Evolutionary conservation across 2,329 filamentous ascomycete genomes (phyloP).

Genomic region (Mycosphaerelloides madeirae): DNA sequence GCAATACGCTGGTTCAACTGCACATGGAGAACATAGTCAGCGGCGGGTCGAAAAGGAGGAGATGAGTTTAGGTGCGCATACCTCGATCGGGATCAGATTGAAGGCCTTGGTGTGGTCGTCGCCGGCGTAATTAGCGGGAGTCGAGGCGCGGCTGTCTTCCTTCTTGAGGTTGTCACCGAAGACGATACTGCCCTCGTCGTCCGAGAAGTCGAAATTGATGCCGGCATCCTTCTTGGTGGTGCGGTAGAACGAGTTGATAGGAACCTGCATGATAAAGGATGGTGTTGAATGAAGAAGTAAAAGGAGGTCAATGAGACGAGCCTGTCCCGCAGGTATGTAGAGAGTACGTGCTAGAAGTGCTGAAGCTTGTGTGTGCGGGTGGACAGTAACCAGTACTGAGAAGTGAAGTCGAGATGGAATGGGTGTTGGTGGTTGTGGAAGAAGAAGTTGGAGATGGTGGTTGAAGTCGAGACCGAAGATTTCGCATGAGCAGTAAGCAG

Average conservation of each 20-base stretch:
- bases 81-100: slow-evolving; percentile 22
- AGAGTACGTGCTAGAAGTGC: too few species aligned
- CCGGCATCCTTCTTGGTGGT: background rate
- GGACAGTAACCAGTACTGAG: too few species aligned
- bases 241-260: background rate
- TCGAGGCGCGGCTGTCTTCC: background rate
- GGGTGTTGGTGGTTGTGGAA: too few species aligned
- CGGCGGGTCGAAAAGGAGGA: slow-evolving; percentile 4
- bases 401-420: too few species aligned
- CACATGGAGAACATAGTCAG: slow-evolving; percentile 2
- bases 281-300: background rate
- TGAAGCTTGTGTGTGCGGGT: too few species aligned
- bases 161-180: too few species aligned
- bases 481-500: too few species aligned
- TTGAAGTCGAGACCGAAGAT: too few species aligned
- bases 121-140: background rate
- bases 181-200: background rate
- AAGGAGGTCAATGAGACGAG: background rate
- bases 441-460: too few species aligned
- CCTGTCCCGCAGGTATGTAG: background rate
- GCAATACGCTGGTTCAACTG: slow-evolving; percentile 42
- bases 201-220: background rate
- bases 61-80: slow-evolving; percentile 7
- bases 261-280: background rate
- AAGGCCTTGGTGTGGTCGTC: slow-evolving; percentile 11